These are phyloP conservation scores for Pyricularia sp. DNA, from an alignment of 2,329 filamentous ascomycete genomes.

Conservation along the genomic window DNA sequence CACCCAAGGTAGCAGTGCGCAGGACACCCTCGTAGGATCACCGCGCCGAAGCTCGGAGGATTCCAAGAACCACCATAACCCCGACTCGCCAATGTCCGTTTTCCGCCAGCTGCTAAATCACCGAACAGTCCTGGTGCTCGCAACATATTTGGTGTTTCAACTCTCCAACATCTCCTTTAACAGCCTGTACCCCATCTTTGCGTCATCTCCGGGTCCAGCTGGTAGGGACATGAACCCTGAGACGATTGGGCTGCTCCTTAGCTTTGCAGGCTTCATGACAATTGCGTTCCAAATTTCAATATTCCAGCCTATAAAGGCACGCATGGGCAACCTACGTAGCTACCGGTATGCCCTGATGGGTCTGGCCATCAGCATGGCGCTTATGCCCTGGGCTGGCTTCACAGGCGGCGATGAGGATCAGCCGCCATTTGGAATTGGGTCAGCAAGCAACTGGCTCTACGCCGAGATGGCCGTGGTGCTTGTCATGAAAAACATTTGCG, in stretches of 20 bases:
- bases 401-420: constrained; percentile 32
- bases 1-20: background rate
- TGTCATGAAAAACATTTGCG: constrained; percentile 80
- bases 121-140: constrained; percentile 72
- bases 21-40: constrained; percentile 5
- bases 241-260: constrained; percentile 78
- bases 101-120: constrained; percentile 60
- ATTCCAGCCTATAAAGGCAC: constrained; percentile 69
- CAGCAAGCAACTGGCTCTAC: constrained; percentile 64
- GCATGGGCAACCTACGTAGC: constrained; percentile 74
- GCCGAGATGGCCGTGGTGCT: constrained; percentile 71
- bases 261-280: constrained; percentile 73
- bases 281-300: constrained; percentile 85
- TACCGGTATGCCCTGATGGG: constrained; percentile 73
- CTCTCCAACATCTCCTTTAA: constrained; percentile 93
- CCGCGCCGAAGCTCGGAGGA: constrained; percentile 12
- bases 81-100: constrained; percentile 20
- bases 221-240: constrained; percentile 68
- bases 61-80: constrained; percentile 9
- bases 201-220: constrained; percentile 61
- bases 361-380: constrained; percentile 70
- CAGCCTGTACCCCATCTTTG: constrained; percentile 89
- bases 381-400: constrained; percentile 89
- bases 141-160: constrained; percentile 88
- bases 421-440: constrained; percentile 46